Evolutionary conservation across 179 eudicot species (phyloP), one percentile per base, ranked within the genome.

Genomic region (Nepenthes alata): DNA sequence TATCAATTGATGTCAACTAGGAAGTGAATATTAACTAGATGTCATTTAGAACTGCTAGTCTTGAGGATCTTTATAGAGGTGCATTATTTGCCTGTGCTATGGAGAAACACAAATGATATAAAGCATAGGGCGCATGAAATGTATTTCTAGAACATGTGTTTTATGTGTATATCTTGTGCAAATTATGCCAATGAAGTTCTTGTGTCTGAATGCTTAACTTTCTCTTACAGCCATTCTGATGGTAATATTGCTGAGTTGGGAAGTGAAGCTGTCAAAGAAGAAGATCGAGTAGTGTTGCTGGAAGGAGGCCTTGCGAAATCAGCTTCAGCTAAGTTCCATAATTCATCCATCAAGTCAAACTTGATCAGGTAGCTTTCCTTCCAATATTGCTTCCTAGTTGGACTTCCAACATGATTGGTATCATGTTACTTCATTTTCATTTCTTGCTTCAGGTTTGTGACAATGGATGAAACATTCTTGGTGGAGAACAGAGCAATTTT

Each of bases 301-400:
- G 99, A 90, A 79, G 97, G 99, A 50, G 98, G 95, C 44, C 82
- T 87, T 62, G 35, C 89, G 56, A 87, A 82, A 74, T 75, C 95
- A 70, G 74, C 84, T 59, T 79, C 94, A 25, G 65, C 76, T 11
- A 87, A 82, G 75, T 69, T 75, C 63, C 58, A 80, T 59, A 35
- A 67, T 76, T 74, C 76, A 45, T 75, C 85, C 49, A 68, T 87
- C 59, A 90, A 82, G 67, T 76, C 85, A 56, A 83, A 82, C 79
- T 58, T 94, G 64, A 68, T 84, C 41, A 83, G 97, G 99, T 89
- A 59, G 39, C 64, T 74, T 57, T 45, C 52, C 57, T 34, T 35
- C 64, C 6, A n/a, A 34, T 58, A 37, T 65, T 13, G 12, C 6
- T 11, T 62, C 6, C 6, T n/a, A 51, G 25, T 34, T 5, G 47